Base-by-base conservation (phyloP, 2,329 filamentous ascomycete species). In the Alternaria sp. region DNA sequence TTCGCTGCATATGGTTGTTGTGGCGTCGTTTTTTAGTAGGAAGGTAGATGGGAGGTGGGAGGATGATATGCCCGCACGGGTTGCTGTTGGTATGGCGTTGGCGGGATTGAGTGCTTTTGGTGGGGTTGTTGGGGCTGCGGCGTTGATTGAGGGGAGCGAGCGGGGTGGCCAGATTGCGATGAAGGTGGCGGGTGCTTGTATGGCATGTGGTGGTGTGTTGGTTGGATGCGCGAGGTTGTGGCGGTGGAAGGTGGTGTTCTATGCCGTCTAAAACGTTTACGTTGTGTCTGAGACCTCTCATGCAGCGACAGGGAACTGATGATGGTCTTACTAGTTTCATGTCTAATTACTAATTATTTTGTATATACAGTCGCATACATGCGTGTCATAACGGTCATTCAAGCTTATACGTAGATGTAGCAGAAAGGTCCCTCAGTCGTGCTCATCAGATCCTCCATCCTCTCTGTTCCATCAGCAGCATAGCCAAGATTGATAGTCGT, bases 401-500 rank as follows among this genome's bases (percentile, higher is more conserved):
- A 43, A 15, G 26, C 37, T 61, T 67, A 78, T 30, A 73, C 9
- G 61, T 79, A 78, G 21, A 75, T 73, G 61, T 79, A 78, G 60
- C 77, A 79, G 43, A 79, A 67, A 1, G 77, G 77, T 1, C 77
- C 77, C 45, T 66, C 71, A 20, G 70, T 76, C 5, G 76, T 78
- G 59, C 68, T 72, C 72, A 77, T 74, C 33, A 78, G n/a, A 47
- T 76, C 72, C 1, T 50, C 44, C 65, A 79, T 73, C 26, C 62
- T 73, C 12, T 66, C 45, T 5, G 65, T 60, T 1, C 68, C 66
- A 5, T 67, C 65, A 0, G 63, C 75, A 15, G 81, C 72, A 59
- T 68, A 79, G 15, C 82, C 82, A 14, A 84, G 57, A 54, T 83
- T 71, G 20, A 86, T 70, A 0, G 70, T 62, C 12, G 82, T 82